Evolutionary conservation across 129 eudicot species (phyloP), one percentile per base, ranked within the genome.

Genomic region (Gnaphalium uliginosum): DNA sequence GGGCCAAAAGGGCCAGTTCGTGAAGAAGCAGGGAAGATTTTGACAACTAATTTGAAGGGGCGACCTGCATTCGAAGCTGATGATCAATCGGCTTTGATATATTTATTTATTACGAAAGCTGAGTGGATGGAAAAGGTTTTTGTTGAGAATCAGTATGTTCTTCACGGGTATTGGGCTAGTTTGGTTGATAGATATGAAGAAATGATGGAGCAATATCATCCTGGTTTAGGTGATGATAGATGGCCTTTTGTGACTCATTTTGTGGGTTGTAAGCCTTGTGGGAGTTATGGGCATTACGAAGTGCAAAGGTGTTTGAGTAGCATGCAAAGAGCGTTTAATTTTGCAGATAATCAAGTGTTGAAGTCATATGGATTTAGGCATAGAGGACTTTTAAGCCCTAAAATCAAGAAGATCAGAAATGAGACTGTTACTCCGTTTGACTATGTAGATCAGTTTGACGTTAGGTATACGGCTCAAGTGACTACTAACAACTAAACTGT

Each of bases 231-330:
- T 7, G 98, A 93, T 39, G 97, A 90, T 78, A 85, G 96, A 79
- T 90, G 98, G 98, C 98, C 98, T 3, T 90, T 93, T 70, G 98
- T 90, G 69, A 93, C 98, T 0, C 98, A 93, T 85, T 93, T 93
- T 79, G 97, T 93, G 67, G 98, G 98, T 19, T 93, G 98, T 65
- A 93, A 93, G 82, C 96, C 98, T 33, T 93, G 98, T 80, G 96
- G 91, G 8, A 90, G 96, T 71, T 93, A 86, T 21, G 96, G 93
- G 59, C 97, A 93, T 82, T 93, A 93, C 54, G 88, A 96, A 7
- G 96, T 87, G 30, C 87, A 93, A 80, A 83, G 85, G 88, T 93
- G 98, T 82, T 81, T 93, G 83, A 88, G 82, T 79, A 88, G 92
- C 74, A 93, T 93, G 93, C 96, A 93, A 79, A 81, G 98, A 39